Percentiles rank a stretch among this genome's conserved stretches.
Evolutionary conservation across 306 rosid genomes (phyloP).

Genomic region (Hylodesmum podocarpum): DNA sequence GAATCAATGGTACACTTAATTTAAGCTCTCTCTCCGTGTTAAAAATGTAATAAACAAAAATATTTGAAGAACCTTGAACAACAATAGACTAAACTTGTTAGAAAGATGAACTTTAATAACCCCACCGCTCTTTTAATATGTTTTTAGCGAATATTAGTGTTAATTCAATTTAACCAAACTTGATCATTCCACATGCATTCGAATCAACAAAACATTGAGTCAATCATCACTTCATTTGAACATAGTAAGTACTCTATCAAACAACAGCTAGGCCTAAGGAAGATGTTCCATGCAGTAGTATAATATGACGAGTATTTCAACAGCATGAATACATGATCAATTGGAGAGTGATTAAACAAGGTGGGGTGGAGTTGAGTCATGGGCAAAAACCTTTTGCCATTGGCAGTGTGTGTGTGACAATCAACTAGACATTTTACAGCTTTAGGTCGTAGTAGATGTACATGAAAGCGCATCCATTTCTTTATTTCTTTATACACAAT

Average conservation of each 20-base stretch:
- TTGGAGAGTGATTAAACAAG: not conserved
- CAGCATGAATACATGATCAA: not conserved
- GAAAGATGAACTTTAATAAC: too few species aligned
- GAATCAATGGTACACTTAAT: not conserved
- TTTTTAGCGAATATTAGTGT: too few species aligned
- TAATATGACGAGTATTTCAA: not conserved
- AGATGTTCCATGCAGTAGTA: not conserved
- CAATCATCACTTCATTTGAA: not conserved
- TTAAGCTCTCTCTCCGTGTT: not conserved
- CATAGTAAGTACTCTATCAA: not conserved
- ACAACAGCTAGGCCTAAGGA: not conserved
- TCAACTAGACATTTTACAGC: not conserved
- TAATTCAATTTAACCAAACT: too few species aligned
- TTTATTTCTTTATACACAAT: not conserved
- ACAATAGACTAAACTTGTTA: too few species aligned
- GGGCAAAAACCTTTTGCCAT: not conserved
- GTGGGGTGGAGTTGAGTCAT: conserved; percentile 1
- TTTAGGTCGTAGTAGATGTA: not conserved
- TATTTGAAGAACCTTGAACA: not conserved
- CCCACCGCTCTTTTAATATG: too few species aligned
- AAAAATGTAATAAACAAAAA: too few species aligned
- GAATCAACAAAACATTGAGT: not conserved
- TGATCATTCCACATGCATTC: not conserved
- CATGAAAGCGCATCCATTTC: not conserved
- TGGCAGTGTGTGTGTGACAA: conserved; percentile 12